Base-by-base conservation (phyloP, 805 yeast species). In the Candida anglica region DNA sequence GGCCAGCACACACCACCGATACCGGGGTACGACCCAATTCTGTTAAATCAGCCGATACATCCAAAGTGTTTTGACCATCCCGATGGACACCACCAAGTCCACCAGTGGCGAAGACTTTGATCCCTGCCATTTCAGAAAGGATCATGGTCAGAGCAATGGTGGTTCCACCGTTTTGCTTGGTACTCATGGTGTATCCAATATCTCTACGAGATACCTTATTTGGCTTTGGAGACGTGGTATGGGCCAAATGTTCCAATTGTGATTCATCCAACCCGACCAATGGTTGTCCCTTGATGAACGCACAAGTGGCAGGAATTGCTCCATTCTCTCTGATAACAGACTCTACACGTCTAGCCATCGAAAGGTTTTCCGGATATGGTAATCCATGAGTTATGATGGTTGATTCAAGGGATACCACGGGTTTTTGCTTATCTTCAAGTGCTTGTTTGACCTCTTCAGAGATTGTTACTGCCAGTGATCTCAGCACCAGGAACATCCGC, bases 81-180 rank as follows among this genome's bases (percentile, higher is more conserved):
- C 86, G 71, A 48, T 87, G 95, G 8, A 86, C 95, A 15, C 96
- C 96, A 15, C 96, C 96, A 14, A 87, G 67, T 1, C 96, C 96
- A 20, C 96, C 96, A 2, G 96, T 88, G 1, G 94, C 93, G 66
- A 87, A 88, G 9, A 88, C 86, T 45, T 75, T 71, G 44, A 87
- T 84, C 0, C 94, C 93, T 0, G 89, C 88, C 47, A 60, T 50
- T 34, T 78, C 68, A 1, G 96, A 79, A 14, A 88, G 56, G 15
- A 87, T 81, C 94, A 86, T 86, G 0, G 96, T 87, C 18, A 85
- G 80, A 2, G 96, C 86, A 38, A 87, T 86, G 0, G 96, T 87
- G 2, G 96, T 88, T 5, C 96, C 96, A 6, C 96, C 96, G 31
- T 73, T 65, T n/a, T 76, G 53, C 19, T 63, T 59, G 28, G 67